phyloP scores from a whole-genome alignment of 106 monocot genomes.

The Triglochin maritima region DNA sequence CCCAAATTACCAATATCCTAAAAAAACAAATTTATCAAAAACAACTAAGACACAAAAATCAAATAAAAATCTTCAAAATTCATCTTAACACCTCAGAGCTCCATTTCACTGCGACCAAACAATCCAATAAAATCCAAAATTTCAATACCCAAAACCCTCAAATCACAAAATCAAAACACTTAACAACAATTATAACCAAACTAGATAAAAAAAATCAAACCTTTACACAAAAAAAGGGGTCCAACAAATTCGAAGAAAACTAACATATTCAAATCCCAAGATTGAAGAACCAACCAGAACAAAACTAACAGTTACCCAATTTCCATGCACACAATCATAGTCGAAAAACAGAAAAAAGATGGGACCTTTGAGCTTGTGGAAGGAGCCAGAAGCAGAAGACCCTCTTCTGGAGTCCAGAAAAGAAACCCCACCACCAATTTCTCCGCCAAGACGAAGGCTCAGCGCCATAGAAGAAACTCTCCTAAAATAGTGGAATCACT shows the following conservation, averaged over 20 bases:
- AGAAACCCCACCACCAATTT: conserved; percentile 23
- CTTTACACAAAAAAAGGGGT: too few relatives aligned
- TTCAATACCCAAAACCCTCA: too few relatives aligned
- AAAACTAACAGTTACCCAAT: too few relatives aligned
- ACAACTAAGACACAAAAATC: neutral
- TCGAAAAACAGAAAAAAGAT: neutral
- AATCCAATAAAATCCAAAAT: too few relatives aligned
- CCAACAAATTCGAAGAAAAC: too few relatives aligned
- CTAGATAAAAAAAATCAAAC: too few relatives aligned
- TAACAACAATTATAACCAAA: too few relatives aligned
- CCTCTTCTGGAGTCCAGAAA: conserved; percentile 36
- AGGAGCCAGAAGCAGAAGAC: neutral
- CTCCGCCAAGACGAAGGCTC: conserved; percentile 25
- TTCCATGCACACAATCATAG: neutral
- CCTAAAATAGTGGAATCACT: neutral
- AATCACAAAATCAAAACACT: too few relatives aligned
- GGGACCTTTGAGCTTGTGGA: conserved; percentile 34
- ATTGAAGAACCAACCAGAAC: too few relatives aligned
- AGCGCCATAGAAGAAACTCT: conserved; percentile 25
- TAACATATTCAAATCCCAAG: too few relatives aligned
- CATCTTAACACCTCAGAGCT: neutral
- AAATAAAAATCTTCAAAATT: neutral
- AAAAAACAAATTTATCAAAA: neutral
- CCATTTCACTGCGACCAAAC: too few relatives aligned
- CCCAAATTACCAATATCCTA: neutral